phyloP scores from a whole-genome alignment of 495 filamentous ascomycete genomes.

The Ascobolus immersus region DNA sequence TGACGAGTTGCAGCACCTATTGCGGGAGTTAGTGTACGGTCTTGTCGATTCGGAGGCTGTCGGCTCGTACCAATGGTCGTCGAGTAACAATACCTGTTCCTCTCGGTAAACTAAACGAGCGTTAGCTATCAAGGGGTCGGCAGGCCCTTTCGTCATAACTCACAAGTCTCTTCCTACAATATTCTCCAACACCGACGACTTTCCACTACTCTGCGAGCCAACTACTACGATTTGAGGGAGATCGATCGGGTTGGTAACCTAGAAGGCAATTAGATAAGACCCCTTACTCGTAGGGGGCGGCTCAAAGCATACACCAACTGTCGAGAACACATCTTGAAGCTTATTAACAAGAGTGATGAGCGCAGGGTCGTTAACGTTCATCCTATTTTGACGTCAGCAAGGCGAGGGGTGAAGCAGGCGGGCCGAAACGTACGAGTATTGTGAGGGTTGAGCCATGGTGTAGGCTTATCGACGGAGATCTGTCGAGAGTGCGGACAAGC shows the following conservation, averaged over 20 bases:
- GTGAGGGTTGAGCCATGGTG: no score
- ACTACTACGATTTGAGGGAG: slow-evolving; percentile 96
- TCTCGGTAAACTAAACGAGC: slow-evolving; percentile 52
- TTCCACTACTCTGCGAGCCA: slow-evolving; percentile 94
- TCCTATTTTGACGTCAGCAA: slow-evolving; percentile 29
- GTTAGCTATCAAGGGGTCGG: slow-evolving; percentile 4
- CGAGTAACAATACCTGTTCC: slow-evolving; percentile 95
- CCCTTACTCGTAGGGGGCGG: background rate
- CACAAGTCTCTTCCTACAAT: slow-evolving; percentile 98
- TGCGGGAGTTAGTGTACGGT: background rate
- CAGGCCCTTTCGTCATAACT: slow-evolving; percentile 15
- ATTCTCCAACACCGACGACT: slow-evolving; percentile 99
- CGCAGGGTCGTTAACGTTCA: slow-evolving; percentile 56
- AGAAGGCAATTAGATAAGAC: background rate
- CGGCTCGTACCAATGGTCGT: slow-evolving; percentile 41
- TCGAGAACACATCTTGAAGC: slow-evolving; percentile 97
- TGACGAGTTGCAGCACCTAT: slow-evolving; percentile 74
- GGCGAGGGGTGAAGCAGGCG: no score
- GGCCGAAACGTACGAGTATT: no score
- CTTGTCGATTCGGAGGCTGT: background rate
- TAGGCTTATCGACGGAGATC: no score
- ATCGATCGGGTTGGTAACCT: slow-evolving; percentile 97
- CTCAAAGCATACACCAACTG: slow-evolving; percentile 57
- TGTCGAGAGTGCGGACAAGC: no score
- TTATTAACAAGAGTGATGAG: slow-evolving; percentile 93